Base-by-base conservation (phyloP, 2,329 filamentous ascomycete species). In the Gyromitra esculenta region DNA sequence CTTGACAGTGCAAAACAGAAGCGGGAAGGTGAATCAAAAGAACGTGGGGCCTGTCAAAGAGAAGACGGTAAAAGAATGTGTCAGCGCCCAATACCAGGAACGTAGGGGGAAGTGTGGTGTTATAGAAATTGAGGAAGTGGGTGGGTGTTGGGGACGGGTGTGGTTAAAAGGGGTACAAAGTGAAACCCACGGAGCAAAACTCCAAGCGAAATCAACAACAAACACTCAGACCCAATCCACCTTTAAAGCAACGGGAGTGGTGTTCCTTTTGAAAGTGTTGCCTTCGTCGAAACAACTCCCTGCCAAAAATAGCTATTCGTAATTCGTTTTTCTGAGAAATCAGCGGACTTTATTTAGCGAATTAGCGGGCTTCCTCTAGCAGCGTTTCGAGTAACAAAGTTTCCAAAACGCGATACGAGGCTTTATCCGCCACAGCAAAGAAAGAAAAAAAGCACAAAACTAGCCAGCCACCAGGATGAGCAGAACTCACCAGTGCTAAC, bases 181-280 rank as follows among this genome's bases (percentile, higher is more conserved):
- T 78, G 77, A 78, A 77, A 78, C 77, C 70, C 52, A 78, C 77
- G 77, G 77, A 77, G 75, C 37, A 75, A 72, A 75, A 77, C 77
- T 78, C 77, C 75, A 73, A 73, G 66, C 60, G 67, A 74, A 63
- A 71, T 67, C 68, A 77, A 77, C 66, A 70, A 60, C 74, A 77
- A 77, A 72, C 60, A 72, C 76, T 66, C 35, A 65, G 43, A 69
- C 66, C 15, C 65, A 64, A 65, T 69, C 64, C 64, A 69, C 66
- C 41, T 35, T 50, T 56, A 50, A 74, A 57, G 59, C 63, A 63
- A 69, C 45, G 50, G 57, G 50, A 63, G 25, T 15, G 60, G 25
- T 60, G 56, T 62, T 69, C 56, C 48, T 57, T 76, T 60, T 64
- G 63, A 76, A 72, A 48, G 21, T 31, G 60, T 37, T 31, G 52